Percentiles rank a stretch among this genome's conserved stretches.
phyloP scores from a whole-genome alignment of 148 eudicot genomes.

The Cornus florida region DNA sequence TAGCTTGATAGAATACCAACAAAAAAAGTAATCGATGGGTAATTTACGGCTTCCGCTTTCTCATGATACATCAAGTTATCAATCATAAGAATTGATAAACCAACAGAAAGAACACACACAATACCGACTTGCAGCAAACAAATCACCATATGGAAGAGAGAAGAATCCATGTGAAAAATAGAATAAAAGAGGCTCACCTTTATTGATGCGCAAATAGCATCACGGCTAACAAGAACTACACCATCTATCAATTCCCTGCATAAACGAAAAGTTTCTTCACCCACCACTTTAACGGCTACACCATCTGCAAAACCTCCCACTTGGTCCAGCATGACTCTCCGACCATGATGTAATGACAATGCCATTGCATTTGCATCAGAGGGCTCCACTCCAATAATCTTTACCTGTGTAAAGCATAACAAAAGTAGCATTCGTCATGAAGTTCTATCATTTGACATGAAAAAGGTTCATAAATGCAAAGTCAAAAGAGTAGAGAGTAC shows the following conservation, averaged over 20 bases:
- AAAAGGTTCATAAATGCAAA: neutral
- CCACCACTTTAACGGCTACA: slow-evolving; percentile 96
- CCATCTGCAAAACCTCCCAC: slow-evolving; percentile 99
- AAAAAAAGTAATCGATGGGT: neutral
- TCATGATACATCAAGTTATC: too few relatives aligned
- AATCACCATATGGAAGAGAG: neutral
- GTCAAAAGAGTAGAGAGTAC: neutral
- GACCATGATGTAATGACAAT: slow-evolving; percentile 81
- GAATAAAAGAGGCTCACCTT: slow-evolving; percentile 47
- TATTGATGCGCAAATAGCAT: slow-evolving; percentile 98
- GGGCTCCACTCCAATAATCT: slow-evolving; percentile 95
- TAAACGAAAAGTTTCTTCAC: slow-evolving; percentile 84
- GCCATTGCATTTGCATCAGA: slow-evolving; percentile 98
- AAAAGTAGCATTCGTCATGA: slow-evolving; percentile 4
- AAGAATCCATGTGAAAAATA: neutral
- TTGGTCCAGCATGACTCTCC: slow-evolving; percentile 75
- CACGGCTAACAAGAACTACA: slow-evolving; percentile 93
- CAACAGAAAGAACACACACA: neutral
- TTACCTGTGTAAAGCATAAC: slow-evolving; percentile 44
- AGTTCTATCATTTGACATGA: neutral
- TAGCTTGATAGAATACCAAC: neutral
- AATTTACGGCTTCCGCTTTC: neutral
- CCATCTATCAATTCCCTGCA: slow-evolving; percentile 90
- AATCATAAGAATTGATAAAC: neutral
- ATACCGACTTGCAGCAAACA: neutral